These are phyloP conservation scores for Xylaria bambusicola DNA, from an alignment of 495 filamentous ascomycete genomes.

Conservation along the genomic window DNA sequence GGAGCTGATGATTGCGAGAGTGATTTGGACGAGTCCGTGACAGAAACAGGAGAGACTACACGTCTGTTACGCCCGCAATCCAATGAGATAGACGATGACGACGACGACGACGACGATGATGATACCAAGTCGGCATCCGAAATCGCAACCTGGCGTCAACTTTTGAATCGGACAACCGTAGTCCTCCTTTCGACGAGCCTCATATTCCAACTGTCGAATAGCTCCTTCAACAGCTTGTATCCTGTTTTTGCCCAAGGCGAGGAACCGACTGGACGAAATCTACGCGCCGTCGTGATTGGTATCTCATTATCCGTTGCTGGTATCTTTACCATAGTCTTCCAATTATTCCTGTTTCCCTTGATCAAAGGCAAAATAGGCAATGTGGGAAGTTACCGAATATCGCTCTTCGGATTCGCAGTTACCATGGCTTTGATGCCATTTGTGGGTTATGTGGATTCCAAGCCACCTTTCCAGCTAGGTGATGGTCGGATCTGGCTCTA, in stretches of 20 bases:
- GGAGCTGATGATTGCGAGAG: conserved; percentile 39
- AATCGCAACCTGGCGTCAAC: conserved; percentile 46
- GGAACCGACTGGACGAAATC: conserved; percentile 71
- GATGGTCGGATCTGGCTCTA: conserved; percentile 66
- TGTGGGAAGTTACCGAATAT: conserved; percentile 73
- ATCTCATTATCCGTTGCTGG: conserved; percentile 85
- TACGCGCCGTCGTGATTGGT: conserved; percentile 80
- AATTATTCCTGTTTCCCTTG: conserved; percentile 77
- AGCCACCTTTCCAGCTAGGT: conserved; percentile 46
- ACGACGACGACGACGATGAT: conserved; percentile 31
- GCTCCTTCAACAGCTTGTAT: conserved; percentile 87
- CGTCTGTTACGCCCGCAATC: conserved; percentile 33
- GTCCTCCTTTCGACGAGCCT: conserved; percentile 79
- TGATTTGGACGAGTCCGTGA: conserved; percentile 39
- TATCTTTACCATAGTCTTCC: conserved; percentile 81
- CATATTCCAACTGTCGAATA: conserved; percentile 86
- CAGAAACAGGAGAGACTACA: conserved; percentile 34
- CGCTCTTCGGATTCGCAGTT: conserved; percentile 78
- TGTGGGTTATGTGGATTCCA: conserved; percentile 71
- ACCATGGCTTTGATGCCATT: conserved; percentile 88
- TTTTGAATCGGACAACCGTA: conserved; percentile 78
- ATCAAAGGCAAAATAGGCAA: conserved; percentile 84
- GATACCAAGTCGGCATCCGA: conserved; percentile 36
- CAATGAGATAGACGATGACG: conserved; percentile 26
- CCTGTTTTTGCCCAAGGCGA: conserved; percentile 81